A percentile compares a stretch with the other conserved stretches of the same genome.
These are phyloP conservation scores for Blastocladiella britannica DNA, from an alignment of 192 early-diverging fungal species.

Conservation along the genomic window DNA sequence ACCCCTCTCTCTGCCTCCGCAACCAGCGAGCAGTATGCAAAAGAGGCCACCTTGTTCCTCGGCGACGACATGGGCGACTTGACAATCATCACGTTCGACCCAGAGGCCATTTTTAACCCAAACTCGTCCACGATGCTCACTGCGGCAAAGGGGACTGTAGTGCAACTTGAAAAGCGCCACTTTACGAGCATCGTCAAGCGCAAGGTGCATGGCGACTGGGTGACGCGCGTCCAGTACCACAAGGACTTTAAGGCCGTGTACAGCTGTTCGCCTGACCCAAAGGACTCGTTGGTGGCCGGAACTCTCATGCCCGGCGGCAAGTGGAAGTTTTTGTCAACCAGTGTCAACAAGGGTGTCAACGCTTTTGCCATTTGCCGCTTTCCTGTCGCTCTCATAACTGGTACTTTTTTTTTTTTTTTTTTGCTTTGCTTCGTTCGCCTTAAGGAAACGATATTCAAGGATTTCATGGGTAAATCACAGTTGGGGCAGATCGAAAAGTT, in stretches of 20 bases:
- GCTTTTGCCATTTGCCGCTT: slow-evolving; percentile 20
- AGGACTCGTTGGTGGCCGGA: slow-evolving; percentile 24
- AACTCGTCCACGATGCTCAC: neutral
- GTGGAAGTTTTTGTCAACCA: slow-evolving; percentile 16
- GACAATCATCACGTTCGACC: neutral
- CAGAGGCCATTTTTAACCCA: neutral
- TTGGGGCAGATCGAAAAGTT: slow-evolving; percentile 15
- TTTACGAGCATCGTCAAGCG: slow-evolving; percentile 8
- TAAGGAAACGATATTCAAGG: too few relatives aligned
- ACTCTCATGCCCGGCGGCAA: slow-evolving; percentile 14
- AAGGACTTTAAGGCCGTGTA: slow-evolving; percentile 23
- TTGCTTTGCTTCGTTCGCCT: too few relatives aligned
- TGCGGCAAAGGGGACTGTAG: neutral
- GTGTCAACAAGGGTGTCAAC: slow-evolving; percentile 24
- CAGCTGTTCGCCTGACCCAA: slow-evolving; percentile 23
- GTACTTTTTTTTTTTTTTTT: too few relatives aligned
- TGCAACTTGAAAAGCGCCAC: neutral
- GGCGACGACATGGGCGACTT: slow-evolving; percentile 4
- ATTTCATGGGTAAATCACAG: too few relatives aligned
- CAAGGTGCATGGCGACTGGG: slow-evolving; percentile 31
- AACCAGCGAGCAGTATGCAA: neutral
- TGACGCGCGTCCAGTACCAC: slow-evolving; percentile 19
- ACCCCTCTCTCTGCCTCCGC: too few relatives aligned
- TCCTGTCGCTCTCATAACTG: slow-evolving; percentile 25
- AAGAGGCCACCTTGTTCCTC: slow-evolving; percentile 1